Base-by-base conservation (phyloP, 1,284 basidiomycete genomes). In the Moesziomyces parantarcticus region DNA sequence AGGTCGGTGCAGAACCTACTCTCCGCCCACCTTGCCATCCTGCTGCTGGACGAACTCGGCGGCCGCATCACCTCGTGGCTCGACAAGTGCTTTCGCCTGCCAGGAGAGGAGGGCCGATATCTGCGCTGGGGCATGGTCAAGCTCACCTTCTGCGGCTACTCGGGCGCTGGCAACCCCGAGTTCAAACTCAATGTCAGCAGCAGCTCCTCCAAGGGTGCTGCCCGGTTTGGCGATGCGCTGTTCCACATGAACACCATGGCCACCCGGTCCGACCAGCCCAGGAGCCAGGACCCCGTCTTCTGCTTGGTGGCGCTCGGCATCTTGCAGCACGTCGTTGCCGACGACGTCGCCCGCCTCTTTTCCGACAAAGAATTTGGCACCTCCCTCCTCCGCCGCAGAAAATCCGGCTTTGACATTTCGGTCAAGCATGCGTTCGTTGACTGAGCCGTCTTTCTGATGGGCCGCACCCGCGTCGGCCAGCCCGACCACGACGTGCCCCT, bases 61-160 rank as follows among this genome's bases (percentile, higher is more conserved):
- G 23, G 48, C 8, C 46, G 41, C 8, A 21, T 58, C 16, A 50
- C 47, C 14, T 43, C 47, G 6, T 58, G 50, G 50, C 40, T 44
- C 0, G 50, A 52, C 41, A 43, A 29, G 21, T 11, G 3, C 0
- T n/a, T 16, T 16, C 40, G 50, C n/a, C 7, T 25, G 18, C 4
- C 13, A 7, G 43, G 32, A n/a, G 45, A 48, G 22, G 20, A 16
- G 7, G 55, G 55, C 21, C 29, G 47, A 6, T 44, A 22, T 26
- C 41, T 50, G 9, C 41, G 40, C 3, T 42, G 48, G 47, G 21
- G 32, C 5, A 58, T 58, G 55, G 55, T 58, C 41, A 10, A 9
- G 11, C 3, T 58, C 55, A 36, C 21, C 5, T 50, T 50, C 40
- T 50, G 47, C n/a, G 46, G 41, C 26, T 44, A 48, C 45, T 29